Base-by-base conservation (phyloP, 2,329 filamentous ascomycete genomes). In the Penicillium sp. region DNA sequence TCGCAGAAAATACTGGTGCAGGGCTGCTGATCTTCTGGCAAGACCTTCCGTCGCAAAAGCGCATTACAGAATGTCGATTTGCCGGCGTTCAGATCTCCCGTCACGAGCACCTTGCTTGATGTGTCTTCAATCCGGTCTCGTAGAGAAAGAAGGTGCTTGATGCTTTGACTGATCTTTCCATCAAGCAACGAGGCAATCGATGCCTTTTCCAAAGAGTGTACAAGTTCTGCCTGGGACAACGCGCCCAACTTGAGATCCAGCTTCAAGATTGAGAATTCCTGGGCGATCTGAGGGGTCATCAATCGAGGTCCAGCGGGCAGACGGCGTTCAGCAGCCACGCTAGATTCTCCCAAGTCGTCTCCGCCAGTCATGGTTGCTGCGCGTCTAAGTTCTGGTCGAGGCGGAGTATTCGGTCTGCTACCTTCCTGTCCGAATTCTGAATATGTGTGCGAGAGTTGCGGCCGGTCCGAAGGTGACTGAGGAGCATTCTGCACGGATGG, bases 21-120 rank as follows among this genome's bases (percentile, higher is more conserved):
- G 1, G 95, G 95, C 75, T 98, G 95, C 77, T 99, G 94, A 71
- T 99, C 95, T 78, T 98, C 95, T 0, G 95, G 95, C 4, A 99
- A 80, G 30, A 99, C 87, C 78, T 98, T 98, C 65, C 93, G 88
- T 63, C 95, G 89, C 44, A 99, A 80, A 2, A 99, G 82, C n/a
- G 95, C 95, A 78, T 99, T 99, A 81, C 95, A 99, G 72, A 99
- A 99, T 0, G 95, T 99, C 4, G 95, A 99, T 76, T 99, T 99
- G 73, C 95, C 95, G 9, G 95, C 94, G 74, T 99, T 99, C 58
- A 99, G 80, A 75, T 99, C 95, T 72, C 95, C 95, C 0, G 95
- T 99, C 19, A 99, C 89, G 61, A 99, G 81, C 1, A 99, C 95
- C 77, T 99, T 99, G 79, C 94, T 98, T 4, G 94, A 92, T 0